These are phyloP conservation scores for Rutstroemia sydowiana DNA, from an alignment of 2,329 filamentous ascomycete species.

Conservation along the genomic window DNA sequence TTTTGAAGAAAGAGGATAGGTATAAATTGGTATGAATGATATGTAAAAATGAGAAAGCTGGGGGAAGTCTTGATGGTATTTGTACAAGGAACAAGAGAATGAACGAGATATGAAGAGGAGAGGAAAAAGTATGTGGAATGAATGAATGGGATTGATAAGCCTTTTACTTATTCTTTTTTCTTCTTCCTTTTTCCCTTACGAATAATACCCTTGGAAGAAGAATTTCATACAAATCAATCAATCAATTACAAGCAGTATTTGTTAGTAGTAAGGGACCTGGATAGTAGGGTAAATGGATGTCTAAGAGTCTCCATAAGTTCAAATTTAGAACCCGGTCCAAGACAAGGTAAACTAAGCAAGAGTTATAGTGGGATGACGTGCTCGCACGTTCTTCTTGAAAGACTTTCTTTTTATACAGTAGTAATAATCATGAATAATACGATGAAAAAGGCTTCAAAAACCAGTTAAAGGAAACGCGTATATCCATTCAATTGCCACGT, in stretches of 20 bases:
- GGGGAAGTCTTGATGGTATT: neutral
- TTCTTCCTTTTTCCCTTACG: neutral
- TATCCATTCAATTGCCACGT: conserved; percentile 1
- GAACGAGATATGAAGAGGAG: neutral
- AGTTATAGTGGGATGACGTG: conserved; percentile 8
- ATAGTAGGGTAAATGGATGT: neutral
- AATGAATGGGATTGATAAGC: neutral
- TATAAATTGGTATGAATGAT: neutral
- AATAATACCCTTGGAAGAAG: neutral
- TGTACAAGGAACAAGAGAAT: neutral
- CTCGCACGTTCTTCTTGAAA: too few species aligned
- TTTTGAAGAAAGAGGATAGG: neutral
- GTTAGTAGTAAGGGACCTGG: neutral
- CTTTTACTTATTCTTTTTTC: neutral
- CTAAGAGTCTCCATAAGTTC: neutral
- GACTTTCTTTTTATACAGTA: too few species aligned
- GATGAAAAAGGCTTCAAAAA: too few species aligned
- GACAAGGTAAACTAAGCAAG: neutral
- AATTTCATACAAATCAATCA: neutral
- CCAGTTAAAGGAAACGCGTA: too few species aligned
- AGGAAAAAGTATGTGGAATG: neutral
- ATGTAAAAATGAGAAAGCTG: conserved; percentile 3
- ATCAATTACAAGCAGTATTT: neutral
- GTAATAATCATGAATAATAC: too few species aligned
- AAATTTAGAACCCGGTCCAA: conserved; percentile 1